phyloP scores from a whole-genome alignment of 208 protist species.

The Borovskyia barvae region DNA sequence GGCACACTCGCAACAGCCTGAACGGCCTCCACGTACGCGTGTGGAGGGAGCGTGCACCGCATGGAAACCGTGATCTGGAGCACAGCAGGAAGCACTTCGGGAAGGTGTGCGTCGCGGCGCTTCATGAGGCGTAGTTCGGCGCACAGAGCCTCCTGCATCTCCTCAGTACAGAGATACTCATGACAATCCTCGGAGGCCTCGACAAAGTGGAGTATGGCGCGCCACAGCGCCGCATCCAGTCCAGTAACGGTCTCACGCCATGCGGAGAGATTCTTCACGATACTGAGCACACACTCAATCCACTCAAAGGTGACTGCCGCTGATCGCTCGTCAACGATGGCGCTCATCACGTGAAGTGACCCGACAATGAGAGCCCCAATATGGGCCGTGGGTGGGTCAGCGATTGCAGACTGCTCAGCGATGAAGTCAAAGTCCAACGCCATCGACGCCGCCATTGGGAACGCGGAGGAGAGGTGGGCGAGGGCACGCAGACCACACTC shows the following conservation, averaged over 20 bases:
- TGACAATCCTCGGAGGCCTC: slow-evolving; percentile 51
- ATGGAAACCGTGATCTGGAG: slow-evolving; percentile 14
- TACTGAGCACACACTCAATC: slow-evolving; percentile 60
- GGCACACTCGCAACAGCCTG: slow-evolving; percentile 8
- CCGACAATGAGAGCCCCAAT: slow-evolving; percentile 41
- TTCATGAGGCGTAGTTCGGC: slow-evolving; percentile 18
- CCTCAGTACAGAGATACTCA: slow-evolving; percentile 56
- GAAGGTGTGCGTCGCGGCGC: slow-evolving; percentile 1
- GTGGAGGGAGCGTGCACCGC: background rate
- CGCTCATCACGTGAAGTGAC: slow-evolving; percentile 66
- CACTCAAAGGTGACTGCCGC: slow-evolving; percentile 76
- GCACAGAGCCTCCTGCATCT: slow-evolving; percentile 20
- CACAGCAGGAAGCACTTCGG: slow-evolving; percentile 15
- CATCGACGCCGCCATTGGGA: slow-evolving; percentile 56
- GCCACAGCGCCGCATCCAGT: slow-evolving; percentile 33
- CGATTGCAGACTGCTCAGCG: slow-evolving; percentile 22
- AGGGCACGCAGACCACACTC: slow-evolving; percentile 32
- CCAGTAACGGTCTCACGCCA: slow-evolving; percentile 11
- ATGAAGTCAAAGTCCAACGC: slow-evolving; percentile 74
- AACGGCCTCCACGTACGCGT: background rate
- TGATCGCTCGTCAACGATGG: slow-evolving; percentile 38
- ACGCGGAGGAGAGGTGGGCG: slow-evolving; percentile 29
- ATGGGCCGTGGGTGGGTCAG: slow-evolving; percentile 6
- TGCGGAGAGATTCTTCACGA: slow-evolving; percentile 15
- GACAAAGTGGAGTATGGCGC: slow-evolving; percentile 34